These are phyloP conservation scores for Aspergillus costaricaensis DNA, from an alignment of 2,329 filamentous ascomycete species.

Conservation along the genomic window DNA sequence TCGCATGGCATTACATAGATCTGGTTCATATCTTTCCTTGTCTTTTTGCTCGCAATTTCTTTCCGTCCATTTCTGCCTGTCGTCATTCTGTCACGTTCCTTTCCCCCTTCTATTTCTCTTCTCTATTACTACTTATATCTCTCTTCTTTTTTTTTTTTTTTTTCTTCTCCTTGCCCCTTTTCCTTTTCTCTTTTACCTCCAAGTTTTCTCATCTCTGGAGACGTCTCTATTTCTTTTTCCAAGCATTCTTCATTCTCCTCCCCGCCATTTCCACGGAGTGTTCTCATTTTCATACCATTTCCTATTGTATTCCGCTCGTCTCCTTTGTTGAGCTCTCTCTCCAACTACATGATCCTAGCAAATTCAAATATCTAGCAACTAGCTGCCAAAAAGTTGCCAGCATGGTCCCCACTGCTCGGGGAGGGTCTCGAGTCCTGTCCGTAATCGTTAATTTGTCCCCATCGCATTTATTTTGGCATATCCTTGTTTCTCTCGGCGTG, in stretches of 20 bases:
- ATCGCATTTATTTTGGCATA: slow-evolving; percentile 4
- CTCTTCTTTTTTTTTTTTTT: slow-evolving; percentile 18
- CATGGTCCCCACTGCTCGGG: slow-evolving; percentile 8
- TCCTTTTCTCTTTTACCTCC: slow-evolving; percentile 25
- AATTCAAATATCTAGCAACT: slow-evolving; percentile 34
- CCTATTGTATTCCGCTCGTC: slow-evolving; percentile 36
- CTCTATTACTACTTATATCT: slow-evolving; percentile 22
- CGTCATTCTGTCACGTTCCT: slow-evolving; percentile 20
- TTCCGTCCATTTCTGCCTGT: slow-evolving; percentile 14
- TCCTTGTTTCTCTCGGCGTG: neutral
- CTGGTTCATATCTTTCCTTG: slow-evolving; percentile 38
- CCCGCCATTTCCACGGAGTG: slow-evolving; percentile 9
- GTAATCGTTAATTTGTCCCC: slow-evolving; percentile 20
- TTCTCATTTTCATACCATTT: slow-evolving; percentile 23
- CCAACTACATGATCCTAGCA: slow-evolving; percentile 36
- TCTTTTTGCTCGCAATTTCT: slow-evolving; percentile 17
- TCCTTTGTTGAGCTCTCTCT: slow-evolving; percentile 33
- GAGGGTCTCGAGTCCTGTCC: slow-evolving; percentile 17
- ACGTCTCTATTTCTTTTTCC: slow-evolving; percentile 16
- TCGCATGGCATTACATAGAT: slow-evolving; percentile 45
- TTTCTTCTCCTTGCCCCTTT: slow-evolving; percentile 19
- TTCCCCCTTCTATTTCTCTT: slow-evolving; percentile 15
- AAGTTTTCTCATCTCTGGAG: slow-evolving; percentile 10
- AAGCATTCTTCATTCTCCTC: slow-evolving; percentile 11
- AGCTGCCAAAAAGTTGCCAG: slow-evolving; percentile 22